Base-by-base conservation (phyloP, 208 protist genomes). In the Acanthamoeba rhysodes region DNA sequence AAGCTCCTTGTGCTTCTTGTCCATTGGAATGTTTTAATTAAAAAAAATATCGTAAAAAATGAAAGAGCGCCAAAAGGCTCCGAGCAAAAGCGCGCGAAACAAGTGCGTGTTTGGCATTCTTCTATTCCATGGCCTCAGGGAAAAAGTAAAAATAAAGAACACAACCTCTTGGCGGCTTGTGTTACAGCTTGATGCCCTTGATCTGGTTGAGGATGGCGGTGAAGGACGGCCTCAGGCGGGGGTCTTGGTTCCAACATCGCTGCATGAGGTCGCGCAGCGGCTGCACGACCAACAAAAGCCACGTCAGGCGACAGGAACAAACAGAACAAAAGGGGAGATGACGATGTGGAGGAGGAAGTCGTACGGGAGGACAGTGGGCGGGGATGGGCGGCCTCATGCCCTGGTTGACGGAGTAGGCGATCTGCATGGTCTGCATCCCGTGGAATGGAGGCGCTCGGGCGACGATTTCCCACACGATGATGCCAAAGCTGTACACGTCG, bases 381-480 rank as follows among this genome's bases (percentile, higher is more conserved):
- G 70, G 70, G 70, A 78, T 78, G 70, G 70, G 70, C 9, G 70
- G 70, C n/a, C 70, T 29, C 70, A 78, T 37, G 70, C 70, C 70
- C 70, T 78, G 70, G 70, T 78, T 78, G 32, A 78, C 70, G 8
- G 70, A 78, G 66, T 84, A 94, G 48, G 90, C 90, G 45, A 94
- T 94, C 70, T 94, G 90, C 90, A 94, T 94, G 57, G 90, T 27
- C 66, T 94, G 90, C 70, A 94, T 82, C n/a, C 90, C 90, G 14
- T 94, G 90, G 27, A 32, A 94, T 24, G 90, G 90, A 4, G 90
- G 37, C 37, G 20, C 16, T 14, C 90, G 90, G 18, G 93, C n/a
- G 34, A 95, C 27, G 74, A 95, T 74, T 85, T 95, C 93, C 93
- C 93, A 95, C 78, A 95, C 24, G 27, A 95, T 48, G 29, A 95